Evolutionary conservation across 257 asterid genomes (phyloP), one percentile per base, ranked within the genome.

Genomic region (Avicennia marina): DNA sequence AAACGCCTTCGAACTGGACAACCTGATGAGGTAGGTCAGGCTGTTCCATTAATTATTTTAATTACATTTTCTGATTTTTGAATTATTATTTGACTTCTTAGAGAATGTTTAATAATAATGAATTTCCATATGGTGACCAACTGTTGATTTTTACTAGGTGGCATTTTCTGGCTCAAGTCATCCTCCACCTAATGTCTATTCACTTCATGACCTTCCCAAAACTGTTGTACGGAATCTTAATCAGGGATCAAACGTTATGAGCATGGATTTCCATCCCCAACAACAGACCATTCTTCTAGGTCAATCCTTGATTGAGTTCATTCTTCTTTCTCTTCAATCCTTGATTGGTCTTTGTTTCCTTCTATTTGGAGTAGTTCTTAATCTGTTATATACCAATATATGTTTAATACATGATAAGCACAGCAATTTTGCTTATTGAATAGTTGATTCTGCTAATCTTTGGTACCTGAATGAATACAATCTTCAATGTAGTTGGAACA

Each of bases 191-290:
- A 80, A 77, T 71, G 68, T 72, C 51, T 80, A 73, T 78, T 85
- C 98, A 54, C 84, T 83, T 34, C 97, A 91, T 72, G 98, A 91
- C 78, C 95, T 91, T 66, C 98, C 98, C 33, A 91, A 84, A 83
- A 74, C 80, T 68, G 95, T 84, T 63, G 73, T 78, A 45, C 84
- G 97, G 56, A 89, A 80, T 50, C 90, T 91, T 64, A 86, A 81
- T 70, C 97, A 91, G 70, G 98, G 98, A 57, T 88, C 98, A 56
- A 85, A 83, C 66, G 94, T 85, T 62, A 88, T 85, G 98, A 88
- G 98, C 88, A 76, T 91, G 95, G 97, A 91, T 71, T 91, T 88
- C 73, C 98, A 91, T 75, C 95, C 98, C 9, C 94, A 78, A 72
- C 98, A 85, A 56, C 95, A 88, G 70, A 91, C 97, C 46, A 82